Conservation (phyloP, 2,329 filamentous ascomycete species). For the Polytolypa hystricis region DNA sequence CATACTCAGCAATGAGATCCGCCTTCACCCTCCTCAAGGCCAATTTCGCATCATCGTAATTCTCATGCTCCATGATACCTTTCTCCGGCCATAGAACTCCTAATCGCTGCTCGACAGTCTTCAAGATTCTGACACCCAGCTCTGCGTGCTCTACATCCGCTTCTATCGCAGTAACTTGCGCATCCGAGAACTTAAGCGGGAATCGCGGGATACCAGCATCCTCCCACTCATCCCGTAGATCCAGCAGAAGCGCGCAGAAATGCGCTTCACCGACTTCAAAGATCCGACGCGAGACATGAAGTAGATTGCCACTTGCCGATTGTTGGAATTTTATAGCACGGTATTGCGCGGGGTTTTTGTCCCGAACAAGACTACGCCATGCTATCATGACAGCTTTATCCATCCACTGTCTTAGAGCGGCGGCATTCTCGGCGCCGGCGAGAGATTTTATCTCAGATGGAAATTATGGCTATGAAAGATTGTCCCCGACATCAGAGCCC, state of each 20-base stretch:
- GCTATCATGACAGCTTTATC: conserved; percentile 8
- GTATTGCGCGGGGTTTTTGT: conserved; percentile 7
- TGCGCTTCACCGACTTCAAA: conserved; percentile 8
- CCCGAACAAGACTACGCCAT: conserved; percentile 9
- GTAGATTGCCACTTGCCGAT: conserved; percentile 4
- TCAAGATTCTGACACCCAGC: conserved; percentile 18
- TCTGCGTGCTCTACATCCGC: conserved; percentile 17
- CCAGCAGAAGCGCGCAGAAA: conserved; percentile 5
- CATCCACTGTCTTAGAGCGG: not conserved
- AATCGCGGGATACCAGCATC: not conserved
- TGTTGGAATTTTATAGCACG: conserved; percentile 7
- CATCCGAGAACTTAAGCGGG: conserved; percentile 10
- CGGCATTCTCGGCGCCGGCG: conserved; percentile 3
- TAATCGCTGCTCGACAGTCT: conserved; percentile 16
- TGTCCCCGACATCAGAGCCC: conserved; percentile 19
- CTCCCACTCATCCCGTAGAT: conserved; percentile 5
- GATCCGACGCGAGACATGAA: conserved; percentile 6
- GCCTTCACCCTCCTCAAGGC: conserved; percentile 16
- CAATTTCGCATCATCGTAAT: conserved; percentile 7
- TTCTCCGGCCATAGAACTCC: conserved; percentile 12
- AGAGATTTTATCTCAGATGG: conserved; percentile 4
- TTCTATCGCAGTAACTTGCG: conserved; percentile 17
- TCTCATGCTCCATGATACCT: conserved; percentile 8
- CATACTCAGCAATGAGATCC: conserved; percentile 16
- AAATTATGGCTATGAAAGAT: conserved; percentile 12